Conservation (phyloP, 495 filamentous ascomycete genomes). For the Acidomyces sp. region DNA sequence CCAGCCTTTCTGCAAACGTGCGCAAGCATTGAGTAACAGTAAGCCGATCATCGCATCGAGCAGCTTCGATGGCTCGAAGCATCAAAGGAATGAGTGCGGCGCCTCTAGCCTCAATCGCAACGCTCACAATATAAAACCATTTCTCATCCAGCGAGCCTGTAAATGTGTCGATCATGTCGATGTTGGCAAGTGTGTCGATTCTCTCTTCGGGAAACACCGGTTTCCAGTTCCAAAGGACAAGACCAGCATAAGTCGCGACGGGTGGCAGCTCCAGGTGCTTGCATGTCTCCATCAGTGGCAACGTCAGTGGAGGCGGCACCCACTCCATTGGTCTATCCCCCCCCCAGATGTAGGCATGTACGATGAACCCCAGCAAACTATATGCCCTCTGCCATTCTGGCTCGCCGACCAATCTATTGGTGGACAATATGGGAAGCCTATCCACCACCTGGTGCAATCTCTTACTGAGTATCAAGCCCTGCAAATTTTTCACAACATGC, state of each 20-base stretch:
- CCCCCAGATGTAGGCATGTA: slow-evolving; percentile 92
- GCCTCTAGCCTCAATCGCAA: slow-evolving; percentile 88
- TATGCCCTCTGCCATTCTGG: slow-evolving; percentile 90
- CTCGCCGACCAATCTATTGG: slow-evolving; percentile 61
- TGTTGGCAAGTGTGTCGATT: slow-evolving; percentile 68
- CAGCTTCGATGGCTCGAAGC: slow-evolving; percentile 75
- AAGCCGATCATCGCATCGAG: slow-evolving; percentile 50
- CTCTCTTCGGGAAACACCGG: slow-evolving; percentile 69
- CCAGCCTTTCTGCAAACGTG: slow-evolving; percentile 70
- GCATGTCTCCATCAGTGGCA: slow-evolving; percentile 69
- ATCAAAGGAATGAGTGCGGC: slow-evolving; percentile 80
- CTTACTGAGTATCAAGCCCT: slow-evolving; percentile 70
- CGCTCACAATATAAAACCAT: slow-evolving; percentile 93
- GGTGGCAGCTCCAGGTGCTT: slow-evolving; percentile 74
- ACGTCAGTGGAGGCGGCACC: slow-evolving; percentile 71
- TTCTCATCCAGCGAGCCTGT: slow-evolving; percentile 95
- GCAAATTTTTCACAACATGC: slow-evolving; percentile 66
- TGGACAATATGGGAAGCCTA: slow-evolving; percentile 66
- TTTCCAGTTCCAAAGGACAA: slow-evolving; percentile 93
- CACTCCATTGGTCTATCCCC: slow-evolving; percentile 65
- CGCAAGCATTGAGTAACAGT: slow-evolving; percentile 64
- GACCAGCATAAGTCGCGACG: slow-evolving; percentile 86
- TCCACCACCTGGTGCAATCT: slow-evolving; percentile 65
- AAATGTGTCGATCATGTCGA: slow-evolving; percentile 74
- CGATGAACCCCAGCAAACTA: slow-evolving; percentile 70